These are phyloP conservation scores for Eucalyptus urophylla DNA, from an alignment of 345 rosid species.

Conservation along the genomic window DNA sequence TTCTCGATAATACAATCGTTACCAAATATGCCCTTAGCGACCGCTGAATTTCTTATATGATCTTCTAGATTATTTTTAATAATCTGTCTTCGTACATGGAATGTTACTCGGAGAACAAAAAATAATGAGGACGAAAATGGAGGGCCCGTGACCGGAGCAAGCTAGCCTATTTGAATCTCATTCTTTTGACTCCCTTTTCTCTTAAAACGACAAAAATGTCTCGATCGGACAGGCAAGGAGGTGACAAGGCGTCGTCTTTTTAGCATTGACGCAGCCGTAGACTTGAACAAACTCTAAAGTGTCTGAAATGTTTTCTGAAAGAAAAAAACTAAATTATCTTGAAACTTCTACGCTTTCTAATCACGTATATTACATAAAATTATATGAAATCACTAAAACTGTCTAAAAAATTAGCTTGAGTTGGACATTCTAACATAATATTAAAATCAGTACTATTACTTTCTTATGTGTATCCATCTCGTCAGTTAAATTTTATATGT, in stretches of 20 bases:
- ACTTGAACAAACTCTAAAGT: neutral
- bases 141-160: neutral
- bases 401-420: neutral
- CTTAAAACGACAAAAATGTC: neutral
- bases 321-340: neutral
- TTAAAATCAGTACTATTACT: neutral
- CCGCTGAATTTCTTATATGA: neutral
- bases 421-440: neutral
- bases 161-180: neutral
- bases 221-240: neutral
- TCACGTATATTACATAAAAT: neutral
- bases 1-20: too few relatives aligned
- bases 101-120: neutral
- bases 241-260: neutral
- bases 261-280: neutral
- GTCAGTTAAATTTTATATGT: neutral
- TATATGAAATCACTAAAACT: neutral
- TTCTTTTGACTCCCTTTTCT: neutral
- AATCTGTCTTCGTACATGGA: neutral
- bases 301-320: neutral
- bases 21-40: rapidly evolving
- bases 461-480: neutral
- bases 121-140: neutral
- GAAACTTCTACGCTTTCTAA: neutral
- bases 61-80: neutral